Evolutionary conservation across 805 yeast genomes (phyloP), one percentile per base, ranked within the genome.

Genomic region (Saturnispora mendoncae): DNA sequence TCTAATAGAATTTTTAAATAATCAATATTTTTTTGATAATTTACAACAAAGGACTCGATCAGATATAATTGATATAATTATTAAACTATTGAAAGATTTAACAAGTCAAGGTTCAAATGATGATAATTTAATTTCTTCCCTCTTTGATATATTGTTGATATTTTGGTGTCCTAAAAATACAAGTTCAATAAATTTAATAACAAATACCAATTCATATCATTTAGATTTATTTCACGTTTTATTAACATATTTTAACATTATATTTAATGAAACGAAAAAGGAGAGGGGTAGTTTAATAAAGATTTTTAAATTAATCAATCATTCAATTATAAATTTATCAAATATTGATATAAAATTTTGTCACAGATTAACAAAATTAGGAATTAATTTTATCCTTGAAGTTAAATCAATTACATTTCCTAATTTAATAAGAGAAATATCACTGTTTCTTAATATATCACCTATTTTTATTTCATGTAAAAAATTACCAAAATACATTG

Each of bases 291-390:
- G 52, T 7, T 39, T 57, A 7, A 53, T 64, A 6, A 29, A 51
- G 3, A 51, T 67, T 2, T 53, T 78, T 33, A 63, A 64, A 39
- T 55, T 78, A 13, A 54, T 72, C 14, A 78, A 78, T 51, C 65
- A 63, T 27, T 49, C 69, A 3, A 48, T 78, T 6, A 47, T 70
- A 0, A 56, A 62, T n/a, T 52, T 68, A 4, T 62, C 74, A 3
- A 65, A 71, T 0, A 53, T 62, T 4, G 64, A 73, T 48, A 51
- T 69, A 6, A 41, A 52, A 4, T 51, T 63, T 17, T 64, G 72
- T 3, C 50, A 68, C 45, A 48, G 51, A 15, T 46, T 76, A 3
- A 62, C 67, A 12, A 56, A 55, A 30, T 32, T 68, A 1, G 74
- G 77, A 0, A 45, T 71, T 21, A 54, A 48, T 10, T 55, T 65